Percentiles rank a stretch among this genome's conserved stretches.
These are phyloP conservation scores for Fusarium sp. DNA, from an alignment of 2,329 filamentous ascomycete species.

Conservation along the genomic window DNA sequence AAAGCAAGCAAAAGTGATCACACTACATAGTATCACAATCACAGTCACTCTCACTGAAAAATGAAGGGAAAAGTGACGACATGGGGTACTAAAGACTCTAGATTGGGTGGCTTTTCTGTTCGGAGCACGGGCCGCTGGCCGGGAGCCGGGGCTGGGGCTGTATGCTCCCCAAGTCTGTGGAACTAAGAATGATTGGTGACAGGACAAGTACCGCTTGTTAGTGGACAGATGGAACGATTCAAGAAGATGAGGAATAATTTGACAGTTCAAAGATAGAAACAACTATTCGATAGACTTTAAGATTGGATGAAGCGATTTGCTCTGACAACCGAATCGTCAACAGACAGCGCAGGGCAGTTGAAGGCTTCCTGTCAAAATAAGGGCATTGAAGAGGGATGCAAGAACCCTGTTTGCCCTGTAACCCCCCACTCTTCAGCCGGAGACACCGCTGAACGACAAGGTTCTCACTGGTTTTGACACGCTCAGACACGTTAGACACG, in stretches of 20 bases:
- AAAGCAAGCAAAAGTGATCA: slow-evolving; percentile 25
- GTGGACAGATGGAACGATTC: slow-evolving; percentile 5
- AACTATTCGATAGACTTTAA: slow-evolving; percentile 9
- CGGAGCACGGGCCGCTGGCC: slow-evolving; percentile 39
- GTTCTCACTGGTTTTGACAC: background rate
- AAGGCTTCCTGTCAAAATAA: background rate
- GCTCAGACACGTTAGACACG: background rate
- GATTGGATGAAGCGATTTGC: slow-evolving; percentile 13
- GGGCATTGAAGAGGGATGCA: background rate
- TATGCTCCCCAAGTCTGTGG: slow-evolving; percentile 46
- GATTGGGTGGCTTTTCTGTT: slow-evolving; percentile 8
- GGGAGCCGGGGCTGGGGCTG: slow-evolving; percentile 44
- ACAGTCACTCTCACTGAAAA: slow-evolving; percentile 13
- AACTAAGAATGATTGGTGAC: slow-evolving; percentile 43
- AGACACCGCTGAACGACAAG: background rate
- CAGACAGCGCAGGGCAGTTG: slow-evolving; percentile 37
- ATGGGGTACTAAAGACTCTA: slow-evolving; percentile 20
- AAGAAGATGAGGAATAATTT: slow-evolving; percentile 2
- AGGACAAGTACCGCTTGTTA: slow-evolving; percentile 16
- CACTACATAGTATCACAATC: slow-evolving; percentile 15
- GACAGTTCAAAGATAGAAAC: background rate
- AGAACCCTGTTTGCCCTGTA: slow-evolving; percentile 3
- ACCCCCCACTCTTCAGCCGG: slow-evolving; percentile 27
- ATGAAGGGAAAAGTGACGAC: slow-evolving; percentile 32
- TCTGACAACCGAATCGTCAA: slow-evolving; percentile 21